Evolutionary conservation across 495 filamentous ascomycete genomes (phyloP).

Genomic region (Neurospora sp.): DNA sequence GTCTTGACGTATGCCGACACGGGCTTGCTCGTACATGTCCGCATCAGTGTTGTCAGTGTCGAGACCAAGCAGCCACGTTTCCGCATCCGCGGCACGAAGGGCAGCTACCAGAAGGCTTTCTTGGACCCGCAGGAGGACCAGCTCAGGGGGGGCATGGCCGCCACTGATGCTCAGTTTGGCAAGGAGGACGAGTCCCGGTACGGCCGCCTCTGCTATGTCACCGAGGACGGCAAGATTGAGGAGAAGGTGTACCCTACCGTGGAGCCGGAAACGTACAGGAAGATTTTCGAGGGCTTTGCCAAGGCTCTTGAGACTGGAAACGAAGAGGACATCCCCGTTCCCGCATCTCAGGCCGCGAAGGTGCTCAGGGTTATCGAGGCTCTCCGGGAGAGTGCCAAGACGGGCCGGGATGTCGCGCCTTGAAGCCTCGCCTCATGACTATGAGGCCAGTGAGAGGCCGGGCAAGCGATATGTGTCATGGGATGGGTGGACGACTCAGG

Average conservation of each 20-base stretch:
- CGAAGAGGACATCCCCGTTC: conserved; percentile 56
- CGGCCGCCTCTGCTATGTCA: conserved; percentile 32
- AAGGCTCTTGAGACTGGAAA: conserved; percentile 50
- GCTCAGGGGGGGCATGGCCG: conserved; percentile 56
- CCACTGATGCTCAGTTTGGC: conserved; percentile 56
- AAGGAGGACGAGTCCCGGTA: conserved; percentile 41
- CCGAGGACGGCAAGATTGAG: conserved; percentile 24
- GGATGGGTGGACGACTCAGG: neutral
- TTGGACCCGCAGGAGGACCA: conserved; percentile 79
- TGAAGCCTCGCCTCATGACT: neutral
- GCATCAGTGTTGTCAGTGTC: conserved; percentile 58
- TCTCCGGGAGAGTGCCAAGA: conserved; percentile 53
- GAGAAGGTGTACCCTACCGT: conserved; percentile 47
- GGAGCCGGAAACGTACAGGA: conserved; percentile 58
- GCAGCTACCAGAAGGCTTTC: conserved; percentile 69
- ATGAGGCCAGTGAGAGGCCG: neutral
- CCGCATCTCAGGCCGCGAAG: conserved; percentile 56
- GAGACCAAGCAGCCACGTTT: conserved; percentile 65
- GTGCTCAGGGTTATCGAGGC: conserved; percentile 69
- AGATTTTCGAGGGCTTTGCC: conserved; percentile 62
- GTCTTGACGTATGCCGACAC: conserved; percentile 55
- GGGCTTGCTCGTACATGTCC: conserved; percentile 51
- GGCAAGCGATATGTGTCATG: neutral
- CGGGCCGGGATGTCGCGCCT: conserved; percentile 47
- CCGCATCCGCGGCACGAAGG: conserved; percentile 72